Evolutionary conservation across 139 green algal species (phyloP).

Genomic region (Protoeuglena noctilucae): DNA sequence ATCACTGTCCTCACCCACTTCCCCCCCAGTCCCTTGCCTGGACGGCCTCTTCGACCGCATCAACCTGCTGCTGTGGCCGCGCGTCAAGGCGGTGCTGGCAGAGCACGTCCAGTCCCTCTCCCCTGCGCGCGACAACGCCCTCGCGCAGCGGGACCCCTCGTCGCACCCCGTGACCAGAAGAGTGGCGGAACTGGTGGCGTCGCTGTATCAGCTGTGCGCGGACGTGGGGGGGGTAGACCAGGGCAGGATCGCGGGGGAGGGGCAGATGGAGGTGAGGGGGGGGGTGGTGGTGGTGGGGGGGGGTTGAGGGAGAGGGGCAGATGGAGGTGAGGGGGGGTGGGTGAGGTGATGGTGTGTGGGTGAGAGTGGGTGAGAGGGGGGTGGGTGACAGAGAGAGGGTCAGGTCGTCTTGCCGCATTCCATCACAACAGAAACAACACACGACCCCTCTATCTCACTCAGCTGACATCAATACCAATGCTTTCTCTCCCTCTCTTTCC

Average conservation of each 20-base stretch:
- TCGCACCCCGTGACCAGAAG: constrained; percentile 10
- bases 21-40: too few species aligned
- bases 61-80: constrained; percentile 79
- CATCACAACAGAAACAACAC: too few species aligned
- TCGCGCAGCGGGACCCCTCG: neutral
- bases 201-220: constrained; percentile 61
- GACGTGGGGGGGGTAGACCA: constrained; percentile 22
- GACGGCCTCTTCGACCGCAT: constrained; percentile 85
- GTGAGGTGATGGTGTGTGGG: too few species aligned
- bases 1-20: too few species aligned
- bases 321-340: constrained; percentile 5
- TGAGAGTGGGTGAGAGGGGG: too few species aligned
- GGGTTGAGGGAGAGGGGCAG: constrained; percentile 21
- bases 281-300: too few species aligned
- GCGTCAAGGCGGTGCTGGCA: constrained; percentile 64
- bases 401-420: too few species aligned
- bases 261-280: constrained; percentile 5
- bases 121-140: neutral
- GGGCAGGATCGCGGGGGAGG: constrained; percentile 20
- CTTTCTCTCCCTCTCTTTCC: too few species aligned
- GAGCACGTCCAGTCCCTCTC: constrained; percentile 16
- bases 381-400: too few species aligned
- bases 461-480: too few species aligned
- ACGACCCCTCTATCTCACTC: too few species aligned
- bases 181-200: constrained; percentile 63